These are phyloP conservation scores for Globisporangium recalcitrans DNA, from an alignment of 352 stramenopile species.

Conservation along the genomic window DNA sequence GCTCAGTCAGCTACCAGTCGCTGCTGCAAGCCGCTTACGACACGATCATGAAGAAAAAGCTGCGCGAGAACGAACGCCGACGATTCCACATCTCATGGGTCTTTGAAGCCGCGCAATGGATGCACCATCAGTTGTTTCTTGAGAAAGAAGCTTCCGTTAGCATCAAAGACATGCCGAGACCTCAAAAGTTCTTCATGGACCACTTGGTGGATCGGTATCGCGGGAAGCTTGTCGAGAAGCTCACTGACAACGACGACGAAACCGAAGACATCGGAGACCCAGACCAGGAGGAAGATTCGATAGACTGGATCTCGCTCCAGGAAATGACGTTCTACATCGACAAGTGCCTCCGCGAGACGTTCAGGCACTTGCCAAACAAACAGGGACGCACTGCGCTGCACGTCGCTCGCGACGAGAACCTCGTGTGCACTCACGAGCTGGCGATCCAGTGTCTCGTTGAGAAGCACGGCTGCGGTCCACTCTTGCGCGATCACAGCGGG, in stretches of 20 bases:
- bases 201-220: conserved; percentile 45
- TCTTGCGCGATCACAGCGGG: conserved; percentile 44
- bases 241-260: conserved; percentile 21
- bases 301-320: conserved; percentile 43
- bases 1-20: conserved; percentile 26
- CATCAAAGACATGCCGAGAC: conserved; percentile 14
- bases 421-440: conserved; percentile 75
- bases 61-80: conserved; percentile 57
- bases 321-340: conserved; percentile 63
- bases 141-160: neutral
- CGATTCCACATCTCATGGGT: conserved; percentile 64
- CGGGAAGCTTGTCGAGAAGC: conserved; percentile 22
- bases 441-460: conserved; percentile 51
- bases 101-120: conserved; percentile 42
- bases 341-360: conserved; percentile 50
- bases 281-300: conserved; percentile 26
- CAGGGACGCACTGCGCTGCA: conserved; percentile 64
- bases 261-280: conserved; percentile 23
- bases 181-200: conserved; percentile 39
- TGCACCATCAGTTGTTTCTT: conserved; percentile 34
- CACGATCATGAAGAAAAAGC: conserved; percentile 46
- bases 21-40: conserved; percentile 40
- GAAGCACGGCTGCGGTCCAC: conserved; percentile 46
- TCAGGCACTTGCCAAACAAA: conserved; percentile 57
- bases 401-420: conserved; percentile 73